Conservation (phyloP, 2,329 filamentous ascomycete genomes). For the Domatiomyces catenatus region DNA sequence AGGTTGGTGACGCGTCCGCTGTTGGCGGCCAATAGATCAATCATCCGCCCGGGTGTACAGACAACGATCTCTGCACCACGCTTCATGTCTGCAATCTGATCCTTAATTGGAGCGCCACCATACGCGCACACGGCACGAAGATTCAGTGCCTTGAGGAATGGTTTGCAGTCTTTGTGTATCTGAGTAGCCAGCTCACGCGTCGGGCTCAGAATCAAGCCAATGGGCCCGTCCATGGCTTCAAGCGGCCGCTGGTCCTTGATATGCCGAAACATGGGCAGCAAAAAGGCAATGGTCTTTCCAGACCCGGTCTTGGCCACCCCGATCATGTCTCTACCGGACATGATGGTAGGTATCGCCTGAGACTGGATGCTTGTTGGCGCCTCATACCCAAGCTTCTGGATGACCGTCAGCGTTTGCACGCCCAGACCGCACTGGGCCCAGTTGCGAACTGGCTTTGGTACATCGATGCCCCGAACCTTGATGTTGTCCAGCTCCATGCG, state of each 20-base stretch:
- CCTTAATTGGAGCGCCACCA: constrained; percentile 87
- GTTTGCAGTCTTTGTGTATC: constrained; percentile 87
- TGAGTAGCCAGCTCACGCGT: constrained; percentile 88
- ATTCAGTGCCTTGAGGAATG: constrained; percentile 74
- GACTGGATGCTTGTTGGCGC: constrained; percentile 87
- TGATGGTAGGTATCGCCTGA: constrained; percentile 85
- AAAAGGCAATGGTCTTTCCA: constrained; percentile 89
- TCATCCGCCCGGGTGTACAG: constrained; percentile 86
- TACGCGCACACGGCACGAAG: constrained; percentile 84
- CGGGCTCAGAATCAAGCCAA: constrained; percentile 80
- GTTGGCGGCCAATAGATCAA: constrained; percentile 86
- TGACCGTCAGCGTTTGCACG: constrained; percentile 70
- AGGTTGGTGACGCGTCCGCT: constrained; percentile 88
- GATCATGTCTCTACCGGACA: constrained; percentile 92
- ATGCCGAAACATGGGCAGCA: constrained; percentile 93
- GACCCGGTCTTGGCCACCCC: constrained; percentile 98
- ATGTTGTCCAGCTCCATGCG: constrained; percentile 86
- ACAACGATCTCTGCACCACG: constrained; percentile 90
- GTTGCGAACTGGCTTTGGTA: constrained; percentile 86
- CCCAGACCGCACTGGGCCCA: constrained; percentile 93
- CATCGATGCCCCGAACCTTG: constrained; percentile 74
- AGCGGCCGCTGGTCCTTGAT: constrained; percentile 84
- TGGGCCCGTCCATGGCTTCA: constrained; percentile 70
- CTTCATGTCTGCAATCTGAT: constrained; percentile 93
- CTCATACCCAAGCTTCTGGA: constrained; percentile 67